Evolutionary conservation across 805 yeast genomes (phyloP).

Genomic region (Zygosaccharomyces siamensis): DNA sequence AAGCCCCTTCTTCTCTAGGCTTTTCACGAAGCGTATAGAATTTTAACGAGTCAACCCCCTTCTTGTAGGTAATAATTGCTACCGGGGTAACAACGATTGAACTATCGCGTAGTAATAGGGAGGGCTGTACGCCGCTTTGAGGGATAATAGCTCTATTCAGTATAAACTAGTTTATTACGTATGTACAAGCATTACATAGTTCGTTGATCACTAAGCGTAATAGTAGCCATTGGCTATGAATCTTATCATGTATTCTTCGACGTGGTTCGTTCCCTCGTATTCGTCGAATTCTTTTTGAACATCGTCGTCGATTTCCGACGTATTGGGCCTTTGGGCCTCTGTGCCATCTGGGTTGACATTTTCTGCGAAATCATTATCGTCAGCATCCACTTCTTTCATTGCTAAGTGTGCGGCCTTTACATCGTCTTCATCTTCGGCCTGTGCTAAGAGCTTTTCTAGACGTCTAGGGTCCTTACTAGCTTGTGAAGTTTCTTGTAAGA

Average conservation of each 20-base stretch:
- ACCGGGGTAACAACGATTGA: neutral
- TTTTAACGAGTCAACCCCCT: slow-evolving; percentile 4
- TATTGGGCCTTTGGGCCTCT: slow-evolving; percentile 5
- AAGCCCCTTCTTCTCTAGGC: slow-evolving; percentile 1
- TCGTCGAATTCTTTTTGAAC: slow-evolving; percentile 27
- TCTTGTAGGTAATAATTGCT: neutral
- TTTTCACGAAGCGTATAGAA: slow-evolving; percentile 4
- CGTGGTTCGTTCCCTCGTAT: slow-evolving; percentile 60
- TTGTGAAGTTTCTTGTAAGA: slow-evolving; percentile 32
- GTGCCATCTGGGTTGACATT: slow-evolving; percentile 16
- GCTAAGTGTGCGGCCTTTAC: slow-evolving; percentile 87
- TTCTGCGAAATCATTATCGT: slow-evolving; percentile 79
- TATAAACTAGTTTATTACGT: neutral
- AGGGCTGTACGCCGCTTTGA: neutral
- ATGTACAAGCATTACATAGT: slow-evolving; percentile 1
- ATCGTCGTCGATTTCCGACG: slow-evolving; percentile 19
- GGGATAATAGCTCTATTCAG: neutral
- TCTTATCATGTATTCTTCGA: slow-evolving; percentile 95
- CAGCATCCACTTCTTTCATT: slow-evolving; percentile 76
- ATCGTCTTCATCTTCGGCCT: slow-evolving; percentile 93
- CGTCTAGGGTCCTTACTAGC: slow-evolving; percentile 36
- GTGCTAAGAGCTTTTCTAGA: slow-evolving; percentile 65
- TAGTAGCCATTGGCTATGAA: slow-evolving; percentile 81
- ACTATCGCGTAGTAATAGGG: neutral
- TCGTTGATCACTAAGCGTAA: slow-evolving; percentile 22